These are phyloP conservation scores for Taiwanofungus camphoratus DNA, from an alignment of 1,284 basidiomycete species.

Conservation along the genomic window DNA sequence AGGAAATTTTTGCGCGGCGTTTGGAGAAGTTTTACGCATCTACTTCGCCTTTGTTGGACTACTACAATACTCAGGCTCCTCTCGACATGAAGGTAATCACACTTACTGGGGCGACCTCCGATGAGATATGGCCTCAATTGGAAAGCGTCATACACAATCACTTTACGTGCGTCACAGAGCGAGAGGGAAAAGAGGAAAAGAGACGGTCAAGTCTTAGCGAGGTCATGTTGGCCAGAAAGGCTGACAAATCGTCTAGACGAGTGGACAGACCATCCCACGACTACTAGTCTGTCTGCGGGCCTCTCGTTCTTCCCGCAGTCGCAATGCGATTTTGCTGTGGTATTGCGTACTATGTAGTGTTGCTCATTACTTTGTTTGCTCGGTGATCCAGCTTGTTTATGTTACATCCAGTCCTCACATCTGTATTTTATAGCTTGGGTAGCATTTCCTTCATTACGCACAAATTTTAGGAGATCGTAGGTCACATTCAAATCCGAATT, in stretches of 20 bases:
- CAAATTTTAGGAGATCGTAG: too few relatives aligned
- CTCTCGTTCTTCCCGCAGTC: too few relatives aligned
- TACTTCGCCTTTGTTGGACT: slow-evolving; percentile 81
- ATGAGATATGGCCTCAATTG: slow-evolving; percentile 90
- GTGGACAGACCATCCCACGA: slow-evolving; percentile 5
- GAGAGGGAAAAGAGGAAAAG: slow-evolving; percentile 36
- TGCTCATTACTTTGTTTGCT: too few relatives aligned
- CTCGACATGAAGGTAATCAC: slow-evolving; percentile 41
- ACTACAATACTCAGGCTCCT: slow-evolving; percentile 49
- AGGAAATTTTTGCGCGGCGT: slow-evolving; percentile 84
- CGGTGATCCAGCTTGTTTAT: too few relatives aligned
- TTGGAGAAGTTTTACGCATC: slow-evolving; percentile 81
- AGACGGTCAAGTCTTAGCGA: slow-evolving; percentile 49
- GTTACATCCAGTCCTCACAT: too few relatives aligned
- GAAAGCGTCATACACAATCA: slow-evolving; percentile 52
- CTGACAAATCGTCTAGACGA: slow-evolving; percentile 10
- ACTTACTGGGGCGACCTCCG: slow-evolving; percentile 78
- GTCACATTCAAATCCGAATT: too few relatives aligned
- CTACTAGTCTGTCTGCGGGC: slow-evolving; percentile 1
- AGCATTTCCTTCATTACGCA: too few relatives aligned
- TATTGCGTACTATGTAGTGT: too few relatives aligned
- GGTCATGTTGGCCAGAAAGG: slow-evolving; percentile 27
- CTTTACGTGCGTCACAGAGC: slow-evolving; percentile 54
- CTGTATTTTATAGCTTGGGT: too few relatives aligned
- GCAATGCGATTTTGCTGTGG: too few relatives aligned